Conservation (phyloP, 2,329 filamentous ascomycete species). For the Pseudopithomyces maydicus region DNA sequence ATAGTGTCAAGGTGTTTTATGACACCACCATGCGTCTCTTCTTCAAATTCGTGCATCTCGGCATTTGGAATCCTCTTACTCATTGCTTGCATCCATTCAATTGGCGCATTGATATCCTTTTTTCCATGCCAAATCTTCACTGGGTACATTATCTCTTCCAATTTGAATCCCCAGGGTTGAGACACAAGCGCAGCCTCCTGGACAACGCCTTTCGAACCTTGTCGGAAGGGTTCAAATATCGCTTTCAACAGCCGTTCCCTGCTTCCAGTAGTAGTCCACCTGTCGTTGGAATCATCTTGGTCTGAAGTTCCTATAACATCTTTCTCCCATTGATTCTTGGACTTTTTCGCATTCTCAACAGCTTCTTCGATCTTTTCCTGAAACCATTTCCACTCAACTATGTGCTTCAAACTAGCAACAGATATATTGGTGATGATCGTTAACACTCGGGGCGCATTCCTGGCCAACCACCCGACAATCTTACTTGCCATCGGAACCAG, state of each 20-base stretch:
- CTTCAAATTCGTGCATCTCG: neutral
- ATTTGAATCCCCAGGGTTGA: neutral
- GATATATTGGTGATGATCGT: neutral
- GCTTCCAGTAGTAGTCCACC: neutral
- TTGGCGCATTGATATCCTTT: constrained; percentile 5
- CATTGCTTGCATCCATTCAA: constrained; percentile 6
- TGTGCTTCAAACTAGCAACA: neutral
- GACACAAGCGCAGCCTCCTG: constrained; percentile 4
- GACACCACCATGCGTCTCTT: constrained; percentile 1
- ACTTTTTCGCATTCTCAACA: neutral
- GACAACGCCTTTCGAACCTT: neutral
- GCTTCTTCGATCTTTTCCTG: neutral
- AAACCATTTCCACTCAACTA: neutral
- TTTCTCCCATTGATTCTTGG: constrained; percentile 6
- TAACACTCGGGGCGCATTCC: neutral
- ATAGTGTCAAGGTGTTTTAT: neutral
- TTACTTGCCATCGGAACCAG: neutral
- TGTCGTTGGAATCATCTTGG: neutral
- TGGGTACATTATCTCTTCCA: neutral
- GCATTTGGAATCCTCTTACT: neutral
- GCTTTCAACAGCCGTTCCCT: neutral
- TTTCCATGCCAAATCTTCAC: constrained; percentile 7
- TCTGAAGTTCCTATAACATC: neutral
- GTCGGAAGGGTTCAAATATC: neutral
- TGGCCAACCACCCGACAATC: neutral